Evolutionary conservation across 2,329 filamentous ascomycete genomes (phyloP).

Genomic region (Fusarium subtropicale): DNA sequence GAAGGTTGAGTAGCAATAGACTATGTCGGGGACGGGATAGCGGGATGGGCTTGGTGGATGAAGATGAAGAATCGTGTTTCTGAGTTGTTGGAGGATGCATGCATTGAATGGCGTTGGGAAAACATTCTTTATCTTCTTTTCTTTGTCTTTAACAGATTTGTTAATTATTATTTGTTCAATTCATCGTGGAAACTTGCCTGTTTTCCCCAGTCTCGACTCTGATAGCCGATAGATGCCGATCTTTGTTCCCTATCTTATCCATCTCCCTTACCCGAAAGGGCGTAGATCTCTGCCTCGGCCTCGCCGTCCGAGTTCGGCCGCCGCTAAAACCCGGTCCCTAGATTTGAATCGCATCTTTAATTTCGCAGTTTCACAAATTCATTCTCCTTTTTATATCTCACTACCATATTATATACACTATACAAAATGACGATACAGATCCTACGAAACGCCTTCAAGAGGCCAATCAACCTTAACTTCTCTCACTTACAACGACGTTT

Average conservation of each 20-base stretch:
- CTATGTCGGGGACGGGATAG: conserved; percentile 59
- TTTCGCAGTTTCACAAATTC: conserved; percentile 15
- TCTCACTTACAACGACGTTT: conserved; percentile 36
- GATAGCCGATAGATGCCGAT: conserved; percentile 29
- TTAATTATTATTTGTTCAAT: not conserved
- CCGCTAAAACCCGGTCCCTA: conserved; percentile 3
- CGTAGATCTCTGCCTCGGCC: conserved; percentile 16
- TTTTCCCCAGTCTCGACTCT: not conserved
- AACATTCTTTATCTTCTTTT: conserved; percentile 25
- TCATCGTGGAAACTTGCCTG: conserved; percentile 54
- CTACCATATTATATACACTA: not conserved
- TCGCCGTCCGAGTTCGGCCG: conserved; percentile 40
- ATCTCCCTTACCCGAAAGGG: conserved; percentile 10
- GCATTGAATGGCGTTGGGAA: not conserved
- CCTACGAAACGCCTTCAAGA: conserved; percentile 35
- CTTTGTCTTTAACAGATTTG: conserved; percentile 39
- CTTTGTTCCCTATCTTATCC: conserved; percentile 22
- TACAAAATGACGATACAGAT: conserved; percentile 35
- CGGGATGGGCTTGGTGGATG: conserved; percentile 66
- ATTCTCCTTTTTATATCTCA: not conserved
- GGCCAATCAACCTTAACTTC: conserved; percentile 15
- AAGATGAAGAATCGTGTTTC: conserved; percentile 59
- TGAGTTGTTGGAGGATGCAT: not conserved
- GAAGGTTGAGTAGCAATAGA: not conserved
- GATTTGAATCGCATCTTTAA: conserved; percentile 13